A percentile compares a stretch with the other conserved stretches of the same genome.
Conservation (phyloP, 352 stramenopile genomes). For the Globisporangium polare region DNA sequence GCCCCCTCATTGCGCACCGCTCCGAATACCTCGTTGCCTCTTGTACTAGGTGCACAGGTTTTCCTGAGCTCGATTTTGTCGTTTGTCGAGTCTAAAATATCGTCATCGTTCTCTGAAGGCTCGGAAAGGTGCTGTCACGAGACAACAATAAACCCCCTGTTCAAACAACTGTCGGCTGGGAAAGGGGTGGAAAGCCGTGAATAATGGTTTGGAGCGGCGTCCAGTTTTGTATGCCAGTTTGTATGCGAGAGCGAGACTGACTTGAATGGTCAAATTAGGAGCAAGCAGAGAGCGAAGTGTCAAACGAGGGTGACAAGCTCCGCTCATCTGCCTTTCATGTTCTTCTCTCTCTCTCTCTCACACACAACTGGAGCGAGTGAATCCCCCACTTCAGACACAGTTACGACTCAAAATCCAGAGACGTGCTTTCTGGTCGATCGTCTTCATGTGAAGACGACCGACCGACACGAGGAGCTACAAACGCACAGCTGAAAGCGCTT, state of each 20-base stretch:
- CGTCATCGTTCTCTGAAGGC: too few relatives aligned
- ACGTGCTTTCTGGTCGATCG: too few relatives aligned
- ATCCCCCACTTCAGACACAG: too few relatives aligned
- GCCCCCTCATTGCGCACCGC: background rate
- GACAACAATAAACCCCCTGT: background rate
- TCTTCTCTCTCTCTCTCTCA: too few relatives aligned
- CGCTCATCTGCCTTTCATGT: too few relatives aligned
- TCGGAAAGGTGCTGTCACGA: too few relatives aligned
- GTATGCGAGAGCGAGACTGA: constrained; percentile 3
- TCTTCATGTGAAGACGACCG: too few relatives aligned
- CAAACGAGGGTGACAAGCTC: background rate
- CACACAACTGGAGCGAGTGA: too few relatives aligned
- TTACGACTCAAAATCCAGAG: too few relatives aligned
- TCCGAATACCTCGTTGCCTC: constrained; percentile 2
- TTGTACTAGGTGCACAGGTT: background rate
- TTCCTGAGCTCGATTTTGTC: background rate
- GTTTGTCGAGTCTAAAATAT: background rate
- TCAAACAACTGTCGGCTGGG: background rate
- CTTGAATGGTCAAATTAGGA: background rate
- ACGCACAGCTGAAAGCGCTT: too few relatives aligned
- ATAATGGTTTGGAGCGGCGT: constrained; percentile 5
- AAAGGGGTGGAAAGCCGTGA: constrained; percentile 1
- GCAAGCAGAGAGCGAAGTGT: background rate
- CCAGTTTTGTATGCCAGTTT: constrained; percentile 5
- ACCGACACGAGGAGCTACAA: too few relatives aligned